These are phyloP conservation scores for Vaccinium macrocarpon DNA, from an alignment of 148 eudicot genomes.

Conservation along the genomic window DNA sequence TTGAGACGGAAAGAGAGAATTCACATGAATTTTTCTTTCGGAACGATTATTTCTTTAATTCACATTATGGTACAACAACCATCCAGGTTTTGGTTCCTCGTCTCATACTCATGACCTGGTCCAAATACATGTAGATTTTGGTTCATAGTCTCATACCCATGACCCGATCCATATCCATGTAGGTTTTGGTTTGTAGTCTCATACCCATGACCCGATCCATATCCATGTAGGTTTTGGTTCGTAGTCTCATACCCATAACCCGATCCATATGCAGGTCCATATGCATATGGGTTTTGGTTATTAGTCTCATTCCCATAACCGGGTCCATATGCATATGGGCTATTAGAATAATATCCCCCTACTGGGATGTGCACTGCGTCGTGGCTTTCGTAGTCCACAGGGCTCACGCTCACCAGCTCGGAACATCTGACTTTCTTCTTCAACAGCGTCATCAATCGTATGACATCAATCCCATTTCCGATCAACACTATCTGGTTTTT, in stretches of 20 bases:
- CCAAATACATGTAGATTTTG: background rate
- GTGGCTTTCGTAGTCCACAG: too few relatives aligned
- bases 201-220: too few relatives aligned
- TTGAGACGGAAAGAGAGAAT: too few relatives aligned
- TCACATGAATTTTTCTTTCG: too few relatives aligned
- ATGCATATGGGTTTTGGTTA: too few relatives aligned
- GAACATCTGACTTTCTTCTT: background rate
- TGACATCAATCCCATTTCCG: background rate
- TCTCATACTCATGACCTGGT: background rate
- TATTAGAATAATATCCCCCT: too few relatives aligned
- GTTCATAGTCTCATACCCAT: background rate
- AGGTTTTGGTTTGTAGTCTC: too few relatives aligned
- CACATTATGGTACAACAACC: background rate
- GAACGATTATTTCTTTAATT: background rate
- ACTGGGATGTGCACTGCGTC: background rate
- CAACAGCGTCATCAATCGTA: background rate
- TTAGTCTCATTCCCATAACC: background rate
- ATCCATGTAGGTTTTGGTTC: too few relatives aligned
- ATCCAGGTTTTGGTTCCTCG: background rate
- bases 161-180: background rate
- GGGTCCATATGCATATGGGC: background rate
- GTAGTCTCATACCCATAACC: too few relatives aligned
- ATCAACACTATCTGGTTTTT: background rate
- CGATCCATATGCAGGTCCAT: too few relatives aligned
- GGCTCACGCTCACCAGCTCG: constrained; percentile 18